A percentile compares a stretch with the other conserved stretches of the same genome.
Evolutionary conservation across 345 rosid species (phyloP).

Genomic region (Stellera chamaejasme): DNA sequence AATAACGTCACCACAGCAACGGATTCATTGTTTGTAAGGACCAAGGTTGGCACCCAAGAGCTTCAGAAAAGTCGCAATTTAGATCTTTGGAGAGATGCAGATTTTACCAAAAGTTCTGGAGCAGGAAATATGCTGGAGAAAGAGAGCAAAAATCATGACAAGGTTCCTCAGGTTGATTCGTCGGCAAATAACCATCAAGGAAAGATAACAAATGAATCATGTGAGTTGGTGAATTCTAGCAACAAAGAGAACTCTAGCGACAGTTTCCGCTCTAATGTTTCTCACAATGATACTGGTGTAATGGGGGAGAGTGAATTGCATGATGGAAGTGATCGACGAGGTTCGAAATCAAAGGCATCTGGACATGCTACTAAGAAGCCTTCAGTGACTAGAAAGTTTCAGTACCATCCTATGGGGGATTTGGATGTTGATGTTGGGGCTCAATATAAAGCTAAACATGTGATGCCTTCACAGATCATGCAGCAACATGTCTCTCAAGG

Average conservation of each 20-base stretch:
- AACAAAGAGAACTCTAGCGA: slow-evolving; percentile 29
- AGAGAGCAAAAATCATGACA: slow-evolving; percentile 21
- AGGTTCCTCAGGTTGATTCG: slow-evolving; percentile 38
- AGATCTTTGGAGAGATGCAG: slow-evolving; percentile 42
- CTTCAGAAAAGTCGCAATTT: slow-evolving; percentile 22
- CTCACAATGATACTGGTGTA: slow-evolving; percentile 23
- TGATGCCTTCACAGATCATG: slow-evolving; percentile 22
- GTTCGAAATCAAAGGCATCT: slow-evolving; percentile 42
- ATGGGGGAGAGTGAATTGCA: slow-evolving; percentile 33
- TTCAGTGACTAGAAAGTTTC: slow-evolving; percentile 56
- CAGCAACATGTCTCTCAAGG: slow-evolving; percentile 30
- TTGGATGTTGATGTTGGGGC: slow-evolving; percentile 43
- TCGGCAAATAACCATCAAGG: slow-evolving; percentile 33
- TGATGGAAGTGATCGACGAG: slow-evolving; percentile 37
- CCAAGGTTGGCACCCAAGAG: slow-evolving; percentile 30
- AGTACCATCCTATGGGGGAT: slow-evolving; percentile 95
- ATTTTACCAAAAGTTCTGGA: slow-evolving; percentile 26
- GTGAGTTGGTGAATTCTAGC: slow-evolving; percentile 20
- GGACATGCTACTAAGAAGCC: slow-evolving; percentile 32
- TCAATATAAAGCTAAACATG: slow-evolving; percentile 28
- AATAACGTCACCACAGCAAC: slow-evolving; percentile 24
- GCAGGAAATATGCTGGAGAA: slow-evolving; percentile 19
- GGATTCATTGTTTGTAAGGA: slow-evolving; percentile 25
- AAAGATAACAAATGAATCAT: slow-evolving; percentile 21
- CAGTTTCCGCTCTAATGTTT: slow-evolving; percentile 23